A percentile compares a stretch with the other conserved stretches of the same genome.
These are phyloP conservation scores for Aegilops umbellulata DNA, from an alignment of 176 grass and related monocot genomes.

Conservation along the genomic window DNA sequence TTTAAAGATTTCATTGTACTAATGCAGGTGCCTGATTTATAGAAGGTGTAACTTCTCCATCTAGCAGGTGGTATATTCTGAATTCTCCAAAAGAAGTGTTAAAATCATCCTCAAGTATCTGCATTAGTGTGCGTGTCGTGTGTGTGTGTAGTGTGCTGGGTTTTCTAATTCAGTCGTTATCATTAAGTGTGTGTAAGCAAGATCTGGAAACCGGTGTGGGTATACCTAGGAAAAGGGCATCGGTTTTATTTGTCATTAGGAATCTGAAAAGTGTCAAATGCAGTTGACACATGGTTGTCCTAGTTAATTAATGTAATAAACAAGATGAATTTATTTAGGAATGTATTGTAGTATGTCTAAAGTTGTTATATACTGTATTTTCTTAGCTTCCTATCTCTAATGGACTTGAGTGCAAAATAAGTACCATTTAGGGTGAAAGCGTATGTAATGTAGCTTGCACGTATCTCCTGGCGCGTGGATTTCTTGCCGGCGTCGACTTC, in stretches of 20 bases:
- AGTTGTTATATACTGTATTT: neutral
- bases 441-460: no score
- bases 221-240: neutral
- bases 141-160: slow-evolving; percentile 19
- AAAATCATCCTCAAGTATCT: neutral
- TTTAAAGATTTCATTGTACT: neutral
- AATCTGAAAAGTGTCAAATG: slow-evolving; percentile 4
- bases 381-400: no score
- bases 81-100: neutral
- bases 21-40: neutral
- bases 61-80: neutral
- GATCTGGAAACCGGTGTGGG: neutral
- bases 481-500: no score
- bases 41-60: neutral
- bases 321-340: neutral
- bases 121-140: neutral
- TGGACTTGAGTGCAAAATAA: no score
- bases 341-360: neutral
- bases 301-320: neutral
- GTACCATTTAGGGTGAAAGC: no score
- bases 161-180: neutral
- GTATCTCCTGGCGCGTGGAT: no score
- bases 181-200: neutral
- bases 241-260: neutral
- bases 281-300: slow-evolving; percentile 9